Evolutionary conservation across 306 rosid species (phyloP), one percentile per base, ranked within the genome.

Genomic region (Pyrus betulifolia): DNA sequence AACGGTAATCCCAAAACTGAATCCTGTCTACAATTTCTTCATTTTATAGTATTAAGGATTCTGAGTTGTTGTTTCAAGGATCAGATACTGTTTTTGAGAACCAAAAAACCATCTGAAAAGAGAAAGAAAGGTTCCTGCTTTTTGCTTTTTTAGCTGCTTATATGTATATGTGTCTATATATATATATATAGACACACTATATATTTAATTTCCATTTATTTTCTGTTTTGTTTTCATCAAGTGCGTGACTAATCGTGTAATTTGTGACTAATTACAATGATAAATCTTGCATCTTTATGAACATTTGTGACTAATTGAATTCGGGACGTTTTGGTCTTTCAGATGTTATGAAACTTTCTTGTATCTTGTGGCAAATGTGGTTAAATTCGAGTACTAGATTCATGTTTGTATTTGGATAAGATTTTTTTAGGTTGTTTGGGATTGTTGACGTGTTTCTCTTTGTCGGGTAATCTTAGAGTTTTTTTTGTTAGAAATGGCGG

Each of bases 401-500:
- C 66, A 61, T 61, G 35, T 14, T 49, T 49, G 54, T 49, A 49
- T 4, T 14, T 49, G 54, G 54, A 14, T 49, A 49, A 49, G 54
- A 49, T 49, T 14, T 1, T 14, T 14, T 15, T 19, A 49, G 19
- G 54, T 49, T 49, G 19, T 49, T 40, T 49, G 19, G 0, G 15
- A 19, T 63, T 30, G 42, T 28, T 63, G 68, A 21, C 4, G 66
- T 55, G 67, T 58, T 38, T 73, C 25, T 59, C 25, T 22, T 10
- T 58, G 76, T 15, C 40, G 67, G 13, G 15, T 57, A 12, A 46
- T 22, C 19, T 23, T 23, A 72, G 51, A 58, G 35, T 22, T 49
- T 14, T 14, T 38, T 14, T 40, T 60, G 57, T 25, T 73, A 46
- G 63, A 64, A 63, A 75, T 75, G 78, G 78, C 4, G 18, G 78